Evolutionary conservation across 2,329 filamentous ascomycete genomes (phyloP), one percentile per base, ranked within the genome.

Genomic region (Hysterium pulicare): DNA sequence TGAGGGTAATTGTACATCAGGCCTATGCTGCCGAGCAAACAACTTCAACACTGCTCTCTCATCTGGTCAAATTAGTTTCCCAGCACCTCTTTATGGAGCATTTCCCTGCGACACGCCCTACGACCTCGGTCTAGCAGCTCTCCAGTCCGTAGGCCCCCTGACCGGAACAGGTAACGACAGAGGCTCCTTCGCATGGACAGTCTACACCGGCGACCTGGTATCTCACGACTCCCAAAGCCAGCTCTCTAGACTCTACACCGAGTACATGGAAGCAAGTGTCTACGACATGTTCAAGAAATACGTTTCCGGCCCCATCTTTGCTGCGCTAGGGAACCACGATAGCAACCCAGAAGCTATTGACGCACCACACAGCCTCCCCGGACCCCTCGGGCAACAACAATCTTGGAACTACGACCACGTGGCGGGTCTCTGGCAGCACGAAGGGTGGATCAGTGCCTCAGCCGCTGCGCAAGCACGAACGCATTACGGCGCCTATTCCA

Each of bases 341-440:
- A 74, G 69, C 9, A 77, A 70, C 44, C 77, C 78, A 2, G 70
- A 74, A 42, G 74, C 72, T 17, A 73, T 78, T 20, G 73, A 78
- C 49, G 68, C 71, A 5, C 75, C 77, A 2, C 73, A 79, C 48
- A 72, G 58, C 22, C 61, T 82, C 7, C 76, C 76, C 7, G 76
- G 74, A 1, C 66, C 68, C 1, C 62, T 81, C 1, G 75, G 77
- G 1, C 59, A 73, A 46, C 78, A 82, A 49, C 72, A 76, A 48
- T 77, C 72, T 40, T 81, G 78, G 78, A 79, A 80, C 49, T 79
- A 76, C 49, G 67, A 78, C 20, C 76, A 80, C 49, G 66, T 81
- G 13, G 68, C 77, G n/a, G 63, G 61, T 10, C 62, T 81, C 0
- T 81, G 78, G 78, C 64, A 73, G 48, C 71, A 79, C 43, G 74